Percentiles rank a stretch among this genome's conserved stretches.
Conservation (phyloP, 1,284 basidiomycete species). For the Amylostereum chailletii region DNA sequence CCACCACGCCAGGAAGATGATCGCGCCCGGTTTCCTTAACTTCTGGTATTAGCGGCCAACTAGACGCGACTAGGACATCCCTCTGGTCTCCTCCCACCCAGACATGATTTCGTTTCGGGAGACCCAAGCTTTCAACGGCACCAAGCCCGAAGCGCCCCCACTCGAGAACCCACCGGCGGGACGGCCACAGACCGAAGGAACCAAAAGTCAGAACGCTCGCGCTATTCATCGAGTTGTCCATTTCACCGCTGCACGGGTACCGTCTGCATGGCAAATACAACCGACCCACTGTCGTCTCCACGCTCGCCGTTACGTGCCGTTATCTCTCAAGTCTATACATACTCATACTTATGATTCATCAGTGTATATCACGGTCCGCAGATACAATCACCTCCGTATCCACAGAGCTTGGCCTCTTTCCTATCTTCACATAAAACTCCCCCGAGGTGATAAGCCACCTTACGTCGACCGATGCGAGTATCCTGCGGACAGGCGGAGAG, state of each 20-base stretch:
- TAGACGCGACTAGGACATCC: neutral
- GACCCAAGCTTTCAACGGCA: constrained; percentile 12
- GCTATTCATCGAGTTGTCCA: too few relatives aligned
- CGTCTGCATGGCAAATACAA: too few relatives aligned
- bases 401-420: neutral
- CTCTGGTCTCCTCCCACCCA: neutral
- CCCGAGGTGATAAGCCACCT: neutral
- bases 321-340: too few relatives aligned
- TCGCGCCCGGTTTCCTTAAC: neutral
- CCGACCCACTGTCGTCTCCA: too few relatives aligned
- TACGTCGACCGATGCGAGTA: neutral
- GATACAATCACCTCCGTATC: too few relatives aligned
- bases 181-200: too few relatives aligned
- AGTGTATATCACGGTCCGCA: too few relatives aligned
- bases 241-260: too few relatives aligned
- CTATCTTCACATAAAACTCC: neutral
- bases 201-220: too few relatives aligned
- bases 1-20: too few relatives aligned
- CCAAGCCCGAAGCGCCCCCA: constrained; percentile 12
- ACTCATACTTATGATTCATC: too few relatives aligned
- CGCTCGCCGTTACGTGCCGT: too few relatives aligned
- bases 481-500: neutral
- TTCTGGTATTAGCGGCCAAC: neutral
- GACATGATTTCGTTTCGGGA: constrained; percentile 8
- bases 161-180: constrained; percentile 2